phyloP scores from a whole-genome alignment of 371 early-diverging fungal genomes.

The Mucor racemosus region DNA sequence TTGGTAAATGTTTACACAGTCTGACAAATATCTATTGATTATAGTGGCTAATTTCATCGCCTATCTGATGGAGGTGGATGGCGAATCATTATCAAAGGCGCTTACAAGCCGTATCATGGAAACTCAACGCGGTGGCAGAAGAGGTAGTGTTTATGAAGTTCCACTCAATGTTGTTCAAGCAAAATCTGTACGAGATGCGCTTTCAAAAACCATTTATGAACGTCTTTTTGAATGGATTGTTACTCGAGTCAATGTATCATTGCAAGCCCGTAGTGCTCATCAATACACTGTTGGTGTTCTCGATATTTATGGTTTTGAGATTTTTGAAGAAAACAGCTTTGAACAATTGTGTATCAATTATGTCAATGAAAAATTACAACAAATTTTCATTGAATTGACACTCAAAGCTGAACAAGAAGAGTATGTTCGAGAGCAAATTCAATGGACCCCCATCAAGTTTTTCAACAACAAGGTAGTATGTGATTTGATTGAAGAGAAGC shows the following conservation, averaged over 20 bases:
- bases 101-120: conserved; percentile 77
- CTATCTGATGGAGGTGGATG: conserved; percentile 75
- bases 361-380: conserved; percentile 99
- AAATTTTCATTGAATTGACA: conserved; percentile 99
- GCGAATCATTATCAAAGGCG: conserved; percentile 66
- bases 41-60: conserved; percentile 77
- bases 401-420: conserved; percentile 98
- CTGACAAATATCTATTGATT: not conserved
- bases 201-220: conserved; percentile 85
- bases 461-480: conserved; percentile 98
- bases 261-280: conserved; percentile 67
- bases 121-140: conserved; percentile 80
- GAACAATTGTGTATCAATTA: conserved; percentile 99
- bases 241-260: conserved; percentile 77
- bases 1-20: too few species aligned
- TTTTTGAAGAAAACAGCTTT: conserved; percentile 97
- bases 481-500: conserved; percentile 95
- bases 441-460: conserved; percentile 99
- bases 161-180: conserved; percentile 85
- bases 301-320: conserved; percentile 97
- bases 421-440: conserved; percentile 95
- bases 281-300: conserved; percentile 91
- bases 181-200: conserved; percentile 80
- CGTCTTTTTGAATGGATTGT: conserved; percentile 93
- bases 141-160: conserved; percentile 81